Evolutionary conservation across 2,329 filamentous ascomycete genomes (phyloP).

Genomic region (Fusarium zealandicum): DNA sequence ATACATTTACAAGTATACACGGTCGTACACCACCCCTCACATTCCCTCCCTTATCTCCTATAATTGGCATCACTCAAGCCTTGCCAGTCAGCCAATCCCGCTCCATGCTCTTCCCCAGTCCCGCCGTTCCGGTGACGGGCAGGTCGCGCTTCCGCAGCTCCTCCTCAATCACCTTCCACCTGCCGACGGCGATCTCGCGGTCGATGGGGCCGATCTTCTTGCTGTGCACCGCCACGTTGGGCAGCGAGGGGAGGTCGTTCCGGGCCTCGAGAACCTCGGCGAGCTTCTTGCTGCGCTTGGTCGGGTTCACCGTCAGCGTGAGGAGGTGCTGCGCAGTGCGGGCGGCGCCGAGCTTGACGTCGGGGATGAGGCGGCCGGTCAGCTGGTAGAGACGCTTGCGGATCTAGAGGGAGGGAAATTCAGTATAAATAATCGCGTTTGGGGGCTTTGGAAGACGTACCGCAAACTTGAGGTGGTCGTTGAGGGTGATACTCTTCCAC

Average conservation of each 20-base stretch:
- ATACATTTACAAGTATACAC: slow-evolving; percentile 46
- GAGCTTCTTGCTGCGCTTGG: slow-evolving; percentile 68
- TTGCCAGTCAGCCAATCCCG: slow-evolving; percentile 52
- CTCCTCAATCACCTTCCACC: slow-evolving; percentile 81
- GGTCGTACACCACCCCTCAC: slow-evolving; percentile 31
- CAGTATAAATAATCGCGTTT: too few relatives aligned
- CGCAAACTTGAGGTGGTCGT: slow-evolving; percentile 73
- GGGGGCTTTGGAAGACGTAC: slow-evolving; percentile 58
- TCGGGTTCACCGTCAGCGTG: slow-evolving; percentile 58
- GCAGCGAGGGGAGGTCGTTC: slow-evolving; percentile 57
- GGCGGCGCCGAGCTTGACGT: slow-evolving; percentile 68
- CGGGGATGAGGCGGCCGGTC: slow-evolving; percentile 78
- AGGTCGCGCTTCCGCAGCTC: slow-evolving; percentile 70
- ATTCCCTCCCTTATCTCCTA: slow-evolving; percentile 15
- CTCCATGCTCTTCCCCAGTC: slow-evolving; percentile 52
- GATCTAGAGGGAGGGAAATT: slow-evolving; percentile 62
- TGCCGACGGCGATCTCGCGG: slow-evolving; percentile 73
- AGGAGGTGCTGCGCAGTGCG: slow-evolving; percentile 63
- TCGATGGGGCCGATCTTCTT: slow-evolving; percentile 74
- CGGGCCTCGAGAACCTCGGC: slow-evolving; percentile 62
- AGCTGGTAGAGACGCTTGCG: slow-evolving; percentile 82
- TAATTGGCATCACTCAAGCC: slow-evolving; percentile 33
- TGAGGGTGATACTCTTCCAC: slow-evolving; percentile 66
- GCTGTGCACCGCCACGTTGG: slow-evolving; percentile 74
- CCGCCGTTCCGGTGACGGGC: slow-evolving; percentile 59